phyloP scores from a whole-genome alignment of 352 stramenopile species.

The Phytophthora constricta region DNA sequence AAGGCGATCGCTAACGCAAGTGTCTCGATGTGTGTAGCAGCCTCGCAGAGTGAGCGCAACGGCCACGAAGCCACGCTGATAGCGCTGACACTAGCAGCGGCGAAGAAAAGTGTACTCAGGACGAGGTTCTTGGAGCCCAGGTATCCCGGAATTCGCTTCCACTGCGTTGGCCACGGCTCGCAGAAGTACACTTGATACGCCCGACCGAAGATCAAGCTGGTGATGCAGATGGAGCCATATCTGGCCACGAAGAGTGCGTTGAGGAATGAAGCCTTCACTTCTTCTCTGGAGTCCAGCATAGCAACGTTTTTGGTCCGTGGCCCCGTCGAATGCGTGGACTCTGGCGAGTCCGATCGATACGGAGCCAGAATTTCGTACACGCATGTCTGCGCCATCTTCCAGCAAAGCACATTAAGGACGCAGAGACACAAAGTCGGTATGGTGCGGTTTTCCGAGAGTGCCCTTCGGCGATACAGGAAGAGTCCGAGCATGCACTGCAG shows the following conservation, averaged over 20 bases:
- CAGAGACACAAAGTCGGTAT: conserved; percentile 54
- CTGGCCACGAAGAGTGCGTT: conserved; percentile 57
- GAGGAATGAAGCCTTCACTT: conserved; percentile 47
- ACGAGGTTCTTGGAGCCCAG: conserved; percentile 71
- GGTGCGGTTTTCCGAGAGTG: conserved; percentile 38
- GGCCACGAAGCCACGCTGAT: conserved; percentile 44
- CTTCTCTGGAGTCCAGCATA: conserved; percentile 11
- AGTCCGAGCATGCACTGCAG: conserved; percentile 59
- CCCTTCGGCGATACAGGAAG: conserved; percentile 46
- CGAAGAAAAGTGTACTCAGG: conserved; percentile 63
- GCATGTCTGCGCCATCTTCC: conserved; percentile 59
- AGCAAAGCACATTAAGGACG: conserved; percentile 49
- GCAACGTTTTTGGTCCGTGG: conserved; percentile 6
- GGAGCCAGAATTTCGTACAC: conserved; percentile 37
- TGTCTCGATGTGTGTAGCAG: conserved; percentile 52
- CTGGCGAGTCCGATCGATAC: neutral
- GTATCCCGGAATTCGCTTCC: conserved; percentile 60
- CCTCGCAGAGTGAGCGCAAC: conserved; percentile 61
- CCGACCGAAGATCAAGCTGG: conserved; percentile 48
- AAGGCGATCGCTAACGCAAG: conserved; percentile 46
- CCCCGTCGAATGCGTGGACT: neutral
- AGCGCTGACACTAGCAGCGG: conserved; percentile 38
- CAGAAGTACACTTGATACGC: conserved; percentile 65
- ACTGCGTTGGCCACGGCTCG: conserved; percentile 47
- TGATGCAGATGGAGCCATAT: conserved; percentile 28